phyloP scores from a whole-genome alignment of 345 rosid species.

The Microthlaspi erraticum region DNA sequence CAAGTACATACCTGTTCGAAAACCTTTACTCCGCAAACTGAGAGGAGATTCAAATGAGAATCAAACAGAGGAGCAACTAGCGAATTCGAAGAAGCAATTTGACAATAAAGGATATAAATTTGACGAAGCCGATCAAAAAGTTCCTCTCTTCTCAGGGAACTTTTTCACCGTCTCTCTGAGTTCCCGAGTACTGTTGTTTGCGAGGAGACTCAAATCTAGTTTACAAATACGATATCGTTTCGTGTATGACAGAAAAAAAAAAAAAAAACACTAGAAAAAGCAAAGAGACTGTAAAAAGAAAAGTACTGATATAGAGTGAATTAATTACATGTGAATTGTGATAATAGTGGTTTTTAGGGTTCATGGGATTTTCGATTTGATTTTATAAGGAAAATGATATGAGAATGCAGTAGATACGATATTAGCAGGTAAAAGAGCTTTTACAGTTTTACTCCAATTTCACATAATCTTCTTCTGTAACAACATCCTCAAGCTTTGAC shows the following conservation, averaged over 20 bases:
- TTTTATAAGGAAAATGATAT: too few relatives aligned
- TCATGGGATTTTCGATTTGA: too few relatives aligned
- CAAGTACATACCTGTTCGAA: background rate
- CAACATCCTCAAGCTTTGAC: background rate
- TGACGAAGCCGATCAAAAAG: slow-evolving; percentile 63
- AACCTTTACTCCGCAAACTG: background rate
- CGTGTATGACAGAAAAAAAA: too few relatives aligned
- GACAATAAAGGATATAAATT: slow-evolving; percentile 57
- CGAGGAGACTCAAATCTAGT: background rate
- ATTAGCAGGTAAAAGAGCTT: too few relatives aligned
- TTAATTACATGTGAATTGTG: too few relatives aligned
- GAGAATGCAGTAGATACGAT: background rate
- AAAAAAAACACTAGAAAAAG: too few relatives aligned
- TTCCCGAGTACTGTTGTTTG: background rate
- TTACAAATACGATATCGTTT: background rate
- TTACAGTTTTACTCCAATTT: background rate
- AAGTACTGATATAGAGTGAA: too few relatives aligned
- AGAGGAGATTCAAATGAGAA: background rate
- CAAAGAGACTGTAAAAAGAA: too few relatives aligned
- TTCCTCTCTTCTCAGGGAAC: background rate
- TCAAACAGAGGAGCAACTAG: background rate
- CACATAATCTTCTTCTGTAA: background rate
- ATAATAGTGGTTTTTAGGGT: too few relatives aligned
- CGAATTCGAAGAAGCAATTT: background rate
- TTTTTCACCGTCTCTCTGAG: background rate